A percentile compares a stretch with the other conserved stretches of the same genome.
Evolutionary conservation across 192 early-diverging fungal genomes (phyloP).

Genomic region (Chytriomyces hyalinus): DNA sequence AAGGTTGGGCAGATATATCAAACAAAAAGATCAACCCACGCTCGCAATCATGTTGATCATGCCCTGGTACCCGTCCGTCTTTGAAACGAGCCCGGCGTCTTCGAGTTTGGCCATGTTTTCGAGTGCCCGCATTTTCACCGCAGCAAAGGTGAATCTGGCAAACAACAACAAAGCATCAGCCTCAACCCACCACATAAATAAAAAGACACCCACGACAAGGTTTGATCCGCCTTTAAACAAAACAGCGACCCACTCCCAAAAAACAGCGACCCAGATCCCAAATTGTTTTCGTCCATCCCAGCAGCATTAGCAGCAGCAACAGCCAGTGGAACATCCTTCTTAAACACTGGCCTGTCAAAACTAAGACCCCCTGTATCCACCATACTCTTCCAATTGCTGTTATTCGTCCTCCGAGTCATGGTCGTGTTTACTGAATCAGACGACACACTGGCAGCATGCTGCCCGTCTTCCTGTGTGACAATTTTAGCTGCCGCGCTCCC

Average conservation of each 20-base stretch:
- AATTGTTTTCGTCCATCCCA: background rate
- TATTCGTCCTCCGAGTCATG: conserved; percentile 20
- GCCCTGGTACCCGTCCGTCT: conserved; percentile 85
- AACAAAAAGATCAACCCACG: conserved; percentile 20
- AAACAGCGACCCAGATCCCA: conserved; percentile 21
- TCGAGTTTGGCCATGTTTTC: conserved; percentile 86
- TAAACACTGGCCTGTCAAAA: background rate
- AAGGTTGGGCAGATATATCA: background rate
- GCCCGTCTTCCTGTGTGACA: conserved; percentile 11
- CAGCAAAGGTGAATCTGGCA: conserved; percentile 67
- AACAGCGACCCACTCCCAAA: conserved; percentile 28
- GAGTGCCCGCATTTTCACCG: conserved; percentile 81
- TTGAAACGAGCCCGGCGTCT: conserved; percentile 68
- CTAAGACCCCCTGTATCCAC: conserved; percentile 10
- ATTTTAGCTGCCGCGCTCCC: background rate
- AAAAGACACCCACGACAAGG: background rate
- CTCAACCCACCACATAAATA: background rate
- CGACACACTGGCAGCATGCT: background rate
- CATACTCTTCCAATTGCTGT: conserved; percentile 12
- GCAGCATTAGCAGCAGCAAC: too few relatives aligned
- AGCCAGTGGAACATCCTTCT: too few relatives aligned
- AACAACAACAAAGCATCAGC: background rate
- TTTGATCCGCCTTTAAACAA: conserved; percentile 13
- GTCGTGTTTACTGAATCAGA: background rate
- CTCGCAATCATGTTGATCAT: conserved; percentile 91